Percentiles rank a stretch among this genome's conserved stretches.
phyloP scores from a whole-genome alignment of 805 yeast genomes.

The Yarrowia hollandica region DNA sequence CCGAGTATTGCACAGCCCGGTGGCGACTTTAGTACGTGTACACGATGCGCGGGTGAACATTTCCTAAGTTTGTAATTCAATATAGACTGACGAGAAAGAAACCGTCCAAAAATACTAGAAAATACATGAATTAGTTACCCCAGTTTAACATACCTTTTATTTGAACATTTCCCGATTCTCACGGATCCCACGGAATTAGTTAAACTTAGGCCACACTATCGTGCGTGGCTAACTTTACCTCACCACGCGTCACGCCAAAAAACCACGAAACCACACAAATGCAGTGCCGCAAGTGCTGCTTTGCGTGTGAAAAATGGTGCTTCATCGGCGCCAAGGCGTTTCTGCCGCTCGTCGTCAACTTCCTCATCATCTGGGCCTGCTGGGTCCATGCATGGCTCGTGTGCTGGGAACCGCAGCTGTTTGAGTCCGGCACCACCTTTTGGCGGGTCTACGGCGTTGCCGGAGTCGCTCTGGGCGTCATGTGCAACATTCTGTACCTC shows the following conservation, averaged over 20 bases:
- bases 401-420: conserved; percentile 14
- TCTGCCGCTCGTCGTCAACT: conserved; percentile 23
- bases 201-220: too few species aligned
- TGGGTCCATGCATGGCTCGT: conserved; percentile 29
- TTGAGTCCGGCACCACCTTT: conserved; percentile 4
- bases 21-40: too few species aligned
- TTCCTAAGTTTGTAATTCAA: too few species aligned
- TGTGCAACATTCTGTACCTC: conserved; percentile 15
- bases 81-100: too few species aligned
- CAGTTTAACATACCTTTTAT: too few species aligned
- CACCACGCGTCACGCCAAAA: neutral
- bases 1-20: too few species aligned
- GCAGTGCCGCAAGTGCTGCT: conserved; percentile 29
- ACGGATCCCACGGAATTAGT: too few species aligned
- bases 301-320: conserved; percentile 21
- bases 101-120: too few species aligned
- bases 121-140: too few species aligned
- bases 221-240: neutral
- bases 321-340: neutral
- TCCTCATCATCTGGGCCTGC: conserved; percentile 27
- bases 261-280: neutral
- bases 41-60: too few species aligned
- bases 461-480: conserved; percentile 11
- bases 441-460: conserved; percentile 5
- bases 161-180: too few species aligned